Evolutionary conservation across 352 stramenopile species (phyloP), one percentile per base, ranked within the genome.

Genomic region (Phytophthora pinifolia): DNA sequence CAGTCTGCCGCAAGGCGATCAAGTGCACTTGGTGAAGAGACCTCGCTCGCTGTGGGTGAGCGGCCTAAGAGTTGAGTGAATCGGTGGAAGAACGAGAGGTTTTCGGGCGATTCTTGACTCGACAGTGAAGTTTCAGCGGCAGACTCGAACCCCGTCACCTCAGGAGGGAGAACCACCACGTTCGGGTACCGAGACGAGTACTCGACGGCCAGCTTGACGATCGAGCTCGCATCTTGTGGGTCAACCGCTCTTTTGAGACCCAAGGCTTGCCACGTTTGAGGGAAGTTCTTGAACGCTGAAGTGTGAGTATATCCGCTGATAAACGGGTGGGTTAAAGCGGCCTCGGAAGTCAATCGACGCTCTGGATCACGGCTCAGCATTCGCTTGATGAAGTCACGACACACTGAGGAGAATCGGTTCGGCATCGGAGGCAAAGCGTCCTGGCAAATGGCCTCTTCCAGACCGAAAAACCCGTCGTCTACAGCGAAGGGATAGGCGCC

Each of bases 311-410:
- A 94, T 0, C 58, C 70, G 13, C 51, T 59, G 27, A 94, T 59
- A 30, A 92, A 99, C 1, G 92, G 92, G 69, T 99, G 95, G 8
- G 77, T 58, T 12, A 98, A 65, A 6, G 94, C 90, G 62, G 97
- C 58, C 7, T 87, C 65, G 0, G 92, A 80, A 0, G 83, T 96
- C 15, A 97, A 75, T 9, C 96, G 74, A 9, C 62, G 70, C 2
- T 59, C 39, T 6, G 91, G 89, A 64, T 98, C 91, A 29, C 96
- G 83, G 34, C 88, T 80, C 27, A 99, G 72, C 29, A 98, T 71
- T 30, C 88, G 62, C 22, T 88, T 94, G 46, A 99, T 70, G 27
- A 99, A 92, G 63, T 98, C 89, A 18, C 97, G 96, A 18, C 91
- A 97, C 14, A 79, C 82, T 1, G 79, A 51, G 0, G 88, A 96